Evolutionary conservation across 495 filamentous ascomycete genomes (phyloP).

Genomic region (Talaromyces borbonicus): DNA sequence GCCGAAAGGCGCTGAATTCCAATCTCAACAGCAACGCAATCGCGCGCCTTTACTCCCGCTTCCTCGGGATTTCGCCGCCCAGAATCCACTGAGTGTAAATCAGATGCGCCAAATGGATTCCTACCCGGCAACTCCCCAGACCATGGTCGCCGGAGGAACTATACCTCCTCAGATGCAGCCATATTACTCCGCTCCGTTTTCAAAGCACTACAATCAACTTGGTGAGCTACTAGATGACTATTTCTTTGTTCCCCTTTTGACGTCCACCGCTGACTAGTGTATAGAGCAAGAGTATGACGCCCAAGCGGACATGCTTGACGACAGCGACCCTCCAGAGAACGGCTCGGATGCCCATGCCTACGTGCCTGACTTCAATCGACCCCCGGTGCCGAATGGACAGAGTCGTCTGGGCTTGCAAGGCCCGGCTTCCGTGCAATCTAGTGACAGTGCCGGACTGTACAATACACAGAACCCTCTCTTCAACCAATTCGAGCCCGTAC

Average conservation of each 20-base stretch:
- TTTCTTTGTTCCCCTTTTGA: constrained; percentile 27
- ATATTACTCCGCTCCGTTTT: constrained; percentile 82
- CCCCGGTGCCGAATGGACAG: constrained; percentile 32
- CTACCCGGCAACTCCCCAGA: constrained; percentile 13
- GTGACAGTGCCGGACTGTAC: constrained; percentile 28
- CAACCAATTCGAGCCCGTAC: constrained; percentile 70
- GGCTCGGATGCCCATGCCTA: constrained; percentile 59
- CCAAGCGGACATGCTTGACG: constrained; percentile 88
- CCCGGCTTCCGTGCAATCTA: constrained; percentile 28
- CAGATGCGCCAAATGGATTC: constrained; percentile 29
- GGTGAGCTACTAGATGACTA: constrained; percentile 66
- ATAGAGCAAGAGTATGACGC: constrained; percentile 99
- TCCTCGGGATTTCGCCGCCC: constrained; percentile 31
- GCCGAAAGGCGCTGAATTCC: constrained; percentile 56
- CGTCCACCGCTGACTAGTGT: neutral
- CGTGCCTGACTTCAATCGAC: constrained; percentile 44
- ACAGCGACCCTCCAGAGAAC: constrained; percentile 59
- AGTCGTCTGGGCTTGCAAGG: constrained; percentile 24
- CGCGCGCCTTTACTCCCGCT: constrained; percentile 42
- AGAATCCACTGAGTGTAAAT: constrained; percentile 33
- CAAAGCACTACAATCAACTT: constrained; percentile 93
- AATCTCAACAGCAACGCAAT: constrained; percentile 37
- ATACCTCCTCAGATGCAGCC: constrained; percentile 30
- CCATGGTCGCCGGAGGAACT: constrained; percentile 17
- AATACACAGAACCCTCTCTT: constrained; percentile 58